Percentiles rank a stretch among this genome's conserved stretches.
phyloP scores from a whole-genome alignment of 257 asterid genomes.

The Pogostemon cablin region DNA sequence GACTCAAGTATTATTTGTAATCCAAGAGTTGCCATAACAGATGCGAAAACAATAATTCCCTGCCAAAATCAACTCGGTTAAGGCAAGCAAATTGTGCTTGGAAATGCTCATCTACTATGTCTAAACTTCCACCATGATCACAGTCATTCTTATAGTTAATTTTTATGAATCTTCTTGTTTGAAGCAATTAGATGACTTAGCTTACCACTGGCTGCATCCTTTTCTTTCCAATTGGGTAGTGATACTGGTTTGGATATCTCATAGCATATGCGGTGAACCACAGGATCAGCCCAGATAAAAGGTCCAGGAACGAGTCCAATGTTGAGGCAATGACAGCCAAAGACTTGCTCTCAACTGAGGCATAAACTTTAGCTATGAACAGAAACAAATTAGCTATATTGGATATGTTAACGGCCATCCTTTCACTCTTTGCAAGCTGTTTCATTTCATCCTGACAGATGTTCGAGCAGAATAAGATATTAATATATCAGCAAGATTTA shows the following conservation, averaged over 20 bases:
- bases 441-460: constrained; percentile 69
- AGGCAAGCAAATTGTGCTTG: constrained; percentile 7
- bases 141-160: constrained; percentile 16
- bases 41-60: constrained; percentile 93
- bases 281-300: constrained; percentile 81
- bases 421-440: constrained; percentile 76
- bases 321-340: constrained; percentile 94
- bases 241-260: constrained; percentile 77
- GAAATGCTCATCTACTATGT: not conserved
- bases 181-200: constrained; percentile 4
- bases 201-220: constrained; percentile 98
- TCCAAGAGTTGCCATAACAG: constrained; percentile 95
- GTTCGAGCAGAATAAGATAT: constrained; percentile 26
- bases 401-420: constrained; percentile 68
- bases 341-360: constrained; percentile 83
- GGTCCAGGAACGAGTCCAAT: constrained; percentile 84
- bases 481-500: not conserved
- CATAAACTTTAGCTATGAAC: constrained; percentile 73
- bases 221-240: constrained; percentile 91
- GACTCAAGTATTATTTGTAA: constrained; percentile 86
- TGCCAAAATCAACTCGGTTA: constrained; percentile 40
- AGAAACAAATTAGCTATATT: constrained; percentile 75
- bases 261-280: constrained; percentile 92
- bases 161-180: not conserved
- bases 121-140: not conserved